Evolutionary conservation across 768 basidiomycete genomes (phyloP), one percentile per base, ranked within the genome.

Genomic region (Auricularia auricula-judae): DNA sequence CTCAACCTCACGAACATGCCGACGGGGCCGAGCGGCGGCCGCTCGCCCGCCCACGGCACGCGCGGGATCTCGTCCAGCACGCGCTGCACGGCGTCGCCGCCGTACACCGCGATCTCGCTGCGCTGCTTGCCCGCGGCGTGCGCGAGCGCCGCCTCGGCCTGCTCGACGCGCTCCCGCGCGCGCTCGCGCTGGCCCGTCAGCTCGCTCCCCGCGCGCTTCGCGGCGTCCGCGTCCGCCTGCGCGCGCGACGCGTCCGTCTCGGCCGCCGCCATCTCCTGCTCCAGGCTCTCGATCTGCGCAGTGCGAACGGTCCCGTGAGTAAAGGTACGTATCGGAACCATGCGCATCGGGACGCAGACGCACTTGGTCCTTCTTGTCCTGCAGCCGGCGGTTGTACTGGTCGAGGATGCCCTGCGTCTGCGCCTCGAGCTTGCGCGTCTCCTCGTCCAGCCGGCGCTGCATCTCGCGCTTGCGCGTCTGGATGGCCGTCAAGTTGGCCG

Each of bases 1-100:
- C 79, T 83, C 43, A 92, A 82, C 69, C 86, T 88, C 70, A 98
- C 87, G 71, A 84, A 81, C 61, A 82, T 66, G 0, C 96, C 96
- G 33, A 98, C 76, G 0, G 96, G 96, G 0, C 91, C 91, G 39
- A 91, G 73, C 0, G 90, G 89, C 21, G 70, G 70, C 8, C 39
- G 39, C 58, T 85, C 80, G 3, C 91, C 91, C 34, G 76, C 66
- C 92, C 91, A 93, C 4, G 64, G 75, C 72, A 74, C 76, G 35
- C 68, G 70, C 54, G 74, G 71, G 63, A 94, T 85, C 47, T 74
- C 76, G 10, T 78, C 78, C 54, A 90, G 69, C 7, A 92, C 79
- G 39, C 39, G 39, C 0, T 68, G 69, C 65, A 84, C 82, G 71
- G 91, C 85, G 58, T 85, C 78, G 36, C 70, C 73, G 2, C 90